Evolutionary conservation across 2,329 filamentous ascomycete species (phyloP).

Genomic region (Trichoderma sp.): DNA sequence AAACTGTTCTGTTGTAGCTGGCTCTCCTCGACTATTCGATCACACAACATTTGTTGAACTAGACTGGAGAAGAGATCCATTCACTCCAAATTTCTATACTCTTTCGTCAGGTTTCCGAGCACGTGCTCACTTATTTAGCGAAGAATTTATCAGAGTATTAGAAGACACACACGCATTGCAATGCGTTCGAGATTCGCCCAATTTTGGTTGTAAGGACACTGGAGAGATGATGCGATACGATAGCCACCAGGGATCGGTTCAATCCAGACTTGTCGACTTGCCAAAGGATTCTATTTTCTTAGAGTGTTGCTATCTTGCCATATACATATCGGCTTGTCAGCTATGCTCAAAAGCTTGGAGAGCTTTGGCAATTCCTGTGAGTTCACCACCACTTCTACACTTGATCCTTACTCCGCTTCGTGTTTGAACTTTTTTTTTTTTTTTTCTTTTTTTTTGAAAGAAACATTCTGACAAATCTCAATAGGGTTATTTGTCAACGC

Average conservation of each 20-base stretch:
- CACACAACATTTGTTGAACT: background rate
- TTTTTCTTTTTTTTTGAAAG: background rate
- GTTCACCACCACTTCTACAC: background rate
- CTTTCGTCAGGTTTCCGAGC: background rate
- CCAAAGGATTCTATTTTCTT: background rate
- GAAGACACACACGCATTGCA: background rate
- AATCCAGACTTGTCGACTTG: background rate
- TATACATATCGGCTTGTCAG: background rate
- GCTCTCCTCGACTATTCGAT: background rate
- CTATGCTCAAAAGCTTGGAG: background rate
- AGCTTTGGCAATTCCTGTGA: background rate
- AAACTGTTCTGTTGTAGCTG: background rate
- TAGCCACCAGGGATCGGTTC: background rate
- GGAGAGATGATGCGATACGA: background rate
- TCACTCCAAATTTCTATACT: background rate
- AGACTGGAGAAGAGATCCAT: background rate
- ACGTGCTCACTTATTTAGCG: background rate
- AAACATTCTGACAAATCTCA: background rate
- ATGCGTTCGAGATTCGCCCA: background rate
- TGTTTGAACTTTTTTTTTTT: background rate
- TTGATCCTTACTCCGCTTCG: background rate
- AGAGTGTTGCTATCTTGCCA: background rate
- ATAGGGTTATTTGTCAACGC: background rate
- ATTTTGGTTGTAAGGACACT: background rate
- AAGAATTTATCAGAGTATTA: background rate